A percentile compares a stretch with the other conserved stretches of the same genome.
These are phyloP conservation scores for Ophiosphaerella herpotricha DNA, from an alignment of 2,329 filamentous ascomycete species.

Conservation along the genomic window DNA sequence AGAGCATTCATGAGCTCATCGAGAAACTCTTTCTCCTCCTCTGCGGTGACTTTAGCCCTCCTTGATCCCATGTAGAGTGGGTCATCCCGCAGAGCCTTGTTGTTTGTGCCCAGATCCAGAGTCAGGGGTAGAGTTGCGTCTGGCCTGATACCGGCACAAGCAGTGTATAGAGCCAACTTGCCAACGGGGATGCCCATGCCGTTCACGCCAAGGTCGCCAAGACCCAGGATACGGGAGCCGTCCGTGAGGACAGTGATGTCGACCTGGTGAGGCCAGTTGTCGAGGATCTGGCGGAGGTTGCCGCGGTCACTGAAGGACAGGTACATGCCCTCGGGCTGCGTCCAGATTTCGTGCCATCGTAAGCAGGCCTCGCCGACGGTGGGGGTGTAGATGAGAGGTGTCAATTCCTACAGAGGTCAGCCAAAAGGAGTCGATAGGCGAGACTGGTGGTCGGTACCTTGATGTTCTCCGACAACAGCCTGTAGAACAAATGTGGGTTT, in stretches of 20 bases:
- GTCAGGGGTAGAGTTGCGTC: slow-evolving; percentile 66
- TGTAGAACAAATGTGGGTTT: slow-evolving; percentile 81
- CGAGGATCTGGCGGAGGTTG: slow-evolving; percentile 83
- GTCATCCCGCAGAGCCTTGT: slow-evolving; percentile 71
- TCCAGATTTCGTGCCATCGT: slow-evolving; percentile 95
- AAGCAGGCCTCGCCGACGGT: slow-evolving; percentile 96
- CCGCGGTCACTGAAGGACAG: slow-evolving; percentile 94
- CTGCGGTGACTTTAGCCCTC: slow-evolving; percentile 75
- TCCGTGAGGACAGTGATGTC: slow-evolving; percentile 98
- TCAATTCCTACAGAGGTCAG: slow-evolving; percentile 66
- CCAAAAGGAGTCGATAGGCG: neutral
- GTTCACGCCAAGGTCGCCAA: slow-evolving; percentile 94
- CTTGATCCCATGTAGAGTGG: slow-evolving; percentile 90
- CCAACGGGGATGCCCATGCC: slow-evolving; percentile 98
- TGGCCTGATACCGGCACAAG: slow-evolving; percentile 91
- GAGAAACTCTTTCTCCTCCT: slow-evolving; percentile 87
- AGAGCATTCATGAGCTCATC: slow-evolving; percentile 96
- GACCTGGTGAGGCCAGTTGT: slow-evolving; percentile 92
- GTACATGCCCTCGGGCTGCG: slow-evolving; percentile 91
- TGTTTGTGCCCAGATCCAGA: slow-evolving; percentile 67
- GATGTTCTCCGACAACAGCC: slow-evolving; percentile 75
- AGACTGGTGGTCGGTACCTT: slow-evolving; percentile 47
- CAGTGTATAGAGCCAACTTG: slow-evolving; percentile 93
- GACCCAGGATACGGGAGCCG: slow-evolving; percentile 87
- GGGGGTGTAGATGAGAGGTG: slow-evolving; percentile 84